Conservation (phyloP, 805 yeast species). For the Ogataea minuta region DNA sequence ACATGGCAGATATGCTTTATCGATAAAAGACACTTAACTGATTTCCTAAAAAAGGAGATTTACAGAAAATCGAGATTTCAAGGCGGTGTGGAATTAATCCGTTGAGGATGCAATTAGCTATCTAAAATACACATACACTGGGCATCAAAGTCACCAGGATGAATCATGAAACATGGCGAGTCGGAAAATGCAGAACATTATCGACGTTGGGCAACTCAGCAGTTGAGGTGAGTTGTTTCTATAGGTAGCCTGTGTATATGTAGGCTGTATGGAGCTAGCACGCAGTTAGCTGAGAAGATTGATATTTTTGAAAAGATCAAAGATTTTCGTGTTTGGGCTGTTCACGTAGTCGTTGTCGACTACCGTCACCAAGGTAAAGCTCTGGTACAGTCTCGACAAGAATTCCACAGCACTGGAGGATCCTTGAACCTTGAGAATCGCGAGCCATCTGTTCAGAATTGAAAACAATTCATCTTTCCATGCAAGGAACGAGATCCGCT, state of each 20-base stretch:
- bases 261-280: constrained; percentile 1
- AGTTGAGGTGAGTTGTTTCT: constrained; percentile 13
- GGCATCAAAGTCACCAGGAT: constrained; percentile 8
- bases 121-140: constrained; percentile 7
- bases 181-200: constrained; percentile 7
- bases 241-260: constrained; percentile 13
- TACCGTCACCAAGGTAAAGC: constrained; percentile 76
- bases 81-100: constrained; percentile 19
- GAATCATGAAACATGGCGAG: constrained; percentile 7
- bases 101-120: constrained; percentile 25
- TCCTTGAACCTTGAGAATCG: constrained; percentile 35
- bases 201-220: constrained; percentile 11
- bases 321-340: constrained; percentile 53
- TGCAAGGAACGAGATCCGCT: constrained; percentile 85
- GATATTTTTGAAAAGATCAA: constrained; percentile 45
- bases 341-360: constrained; percentile 79
- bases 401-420: constrained; percentile 36
- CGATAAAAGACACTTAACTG: constrained; percentile 9
- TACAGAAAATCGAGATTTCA: not conserved
- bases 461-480: constrained; percentile 96
- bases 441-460: constrained; percentile 74
- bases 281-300: constrained; percentile 5
- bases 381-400: constrained; percentile 46
- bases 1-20: constrained; percentile 6
- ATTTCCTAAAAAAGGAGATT: not conserved